Evolutionary conservation across 306 rosid genomes (phyloP).

Genomic region (Glycine soja): DNA sequence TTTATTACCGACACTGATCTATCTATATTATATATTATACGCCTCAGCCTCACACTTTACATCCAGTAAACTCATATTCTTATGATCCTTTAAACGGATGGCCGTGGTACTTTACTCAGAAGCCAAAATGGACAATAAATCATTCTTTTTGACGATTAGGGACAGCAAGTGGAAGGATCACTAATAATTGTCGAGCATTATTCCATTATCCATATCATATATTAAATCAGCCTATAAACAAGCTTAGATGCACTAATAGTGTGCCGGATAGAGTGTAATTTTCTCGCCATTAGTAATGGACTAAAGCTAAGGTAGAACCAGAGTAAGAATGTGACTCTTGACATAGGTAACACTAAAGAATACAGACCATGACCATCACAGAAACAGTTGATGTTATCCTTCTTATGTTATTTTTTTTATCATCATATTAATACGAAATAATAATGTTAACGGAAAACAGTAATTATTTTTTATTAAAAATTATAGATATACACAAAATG

Average conservation of each 20-base stretch:
- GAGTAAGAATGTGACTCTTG: not conserved
- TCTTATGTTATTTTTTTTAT: too few relatives aligned
- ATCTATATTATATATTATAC: not conserved
- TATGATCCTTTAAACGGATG: not conserved
- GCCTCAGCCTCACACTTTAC: not conserved
- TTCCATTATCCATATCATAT: not conserved
- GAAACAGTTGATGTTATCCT: not conserved
- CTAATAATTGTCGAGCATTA: conserved; percentile 29
- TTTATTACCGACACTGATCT: not conserved
- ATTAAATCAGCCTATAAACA: too few relatives aligned
- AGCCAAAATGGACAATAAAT: conserved; percentile 5
- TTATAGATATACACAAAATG: too few relatives aligned
- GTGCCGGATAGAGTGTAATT: not conserved
- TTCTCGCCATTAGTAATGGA: not conserved
- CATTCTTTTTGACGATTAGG: not conserved
- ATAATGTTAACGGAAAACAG: too few relatives aligned
- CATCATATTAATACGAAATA: too few relatives aligned
- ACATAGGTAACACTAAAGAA: not conserved
- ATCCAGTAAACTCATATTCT: not conserved
- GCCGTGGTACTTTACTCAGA: not conserved
- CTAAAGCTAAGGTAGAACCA: not conserved
- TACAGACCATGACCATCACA: not conserved
- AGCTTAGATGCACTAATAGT: not conserved
- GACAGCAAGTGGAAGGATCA: conserved; percentile 47
- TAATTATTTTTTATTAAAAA: too few relatives aligned